phyloP scores from a whole-genome alignment of 2,329 filamentous ascomycete genomes.

The Rhynchosporium secalis region DNA sequence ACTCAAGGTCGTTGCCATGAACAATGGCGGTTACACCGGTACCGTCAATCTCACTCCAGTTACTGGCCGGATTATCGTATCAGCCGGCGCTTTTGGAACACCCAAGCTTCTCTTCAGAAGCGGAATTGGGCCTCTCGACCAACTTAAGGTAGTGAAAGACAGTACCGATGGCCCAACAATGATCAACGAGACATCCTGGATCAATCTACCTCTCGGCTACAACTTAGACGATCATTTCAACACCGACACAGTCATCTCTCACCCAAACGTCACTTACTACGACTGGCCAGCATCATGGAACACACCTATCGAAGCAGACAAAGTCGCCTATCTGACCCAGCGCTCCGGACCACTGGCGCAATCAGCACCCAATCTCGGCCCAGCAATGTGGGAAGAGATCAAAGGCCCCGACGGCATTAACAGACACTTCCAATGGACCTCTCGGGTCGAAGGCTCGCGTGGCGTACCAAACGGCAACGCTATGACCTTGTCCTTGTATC shows the following conservation, averaged over 20 bases:
- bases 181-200: conserved; percentile 53
- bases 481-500: conserved; percentile 56
- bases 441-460: conserved; percentile 55
- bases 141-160: conserved; percentile 50
- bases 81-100: conserved; percentile 69
- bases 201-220: conserved; percentile 58
- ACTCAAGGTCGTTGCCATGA: conserved; percentile 62
- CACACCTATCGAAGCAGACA: conserved; percentile 47
- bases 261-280: conserved; percentile 57
- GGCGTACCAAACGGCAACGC: conserved; percentile 32
- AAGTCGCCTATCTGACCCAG: conserved; percentile 48
- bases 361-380: conserved; percentile 65
- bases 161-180: conserved; percentile 53
- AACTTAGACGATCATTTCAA: conserved; percentile 61
- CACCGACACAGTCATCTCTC: conserved; percentile 53
- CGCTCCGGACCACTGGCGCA: conserved; percentile 62
- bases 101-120: conserved; percentile 60
- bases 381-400: conserved; percentile 62
- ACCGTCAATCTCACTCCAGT: conserved; percentile 58
- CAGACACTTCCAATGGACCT: conserved; percentile 66
- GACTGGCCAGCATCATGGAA: conserved; percentile 65
- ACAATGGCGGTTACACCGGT: conserved; percentile 55
- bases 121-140: conserved; percentile 54
- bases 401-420: conserved; percentile 57
- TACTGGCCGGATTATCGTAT: conserved; percentile 66